phyloP scores from a whole-genome alignment of 305 asterid species.

The Petunia hybrid region DNA sequence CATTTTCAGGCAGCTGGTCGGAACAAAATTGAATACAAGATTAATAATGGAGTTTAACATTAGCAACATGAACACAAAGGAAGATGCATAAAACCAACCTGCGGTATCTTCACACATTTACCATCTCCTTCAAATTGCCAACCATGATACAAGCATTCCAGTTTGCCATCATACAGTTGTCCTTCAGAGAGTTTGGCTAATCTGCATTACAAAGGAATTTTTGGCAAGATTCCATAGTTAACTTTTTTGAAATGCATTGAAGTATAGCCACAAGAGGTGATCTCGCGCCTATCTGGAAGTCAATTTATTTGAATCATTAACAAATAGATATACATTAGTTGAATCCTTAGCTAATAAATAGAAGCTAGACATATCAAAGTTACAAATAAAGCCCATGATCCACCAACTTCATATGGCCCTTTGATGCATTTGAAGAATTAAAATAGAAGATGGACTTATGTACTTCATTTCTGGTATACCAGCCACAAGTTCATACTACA shows the following conservation, averaged over 20 bases:
- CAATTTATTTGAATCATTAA: background rate
- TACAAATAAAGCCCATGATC: background rate
- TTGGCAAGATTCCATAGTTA: background rate
- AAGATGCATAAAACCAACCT: conserved; percentile 54
- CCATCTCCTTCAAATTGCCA: conserved; percentile 94
- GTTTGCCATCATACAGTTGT: conserved; percentile 71
- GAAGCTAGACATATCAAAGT: background rate
- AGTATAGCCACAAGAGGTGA: background rate
- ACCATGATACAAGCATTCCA: conserved; percentile 94
- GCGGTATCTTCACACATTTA: conserved; percentile 90
- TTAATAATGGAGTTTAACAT: conserved; percentile 2
- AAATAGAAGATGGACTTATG: background rate
- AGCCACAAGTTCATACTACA: background rate
- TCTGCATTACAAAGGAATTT: conserved; percentile 46
- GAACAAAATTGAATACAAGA: background rate
- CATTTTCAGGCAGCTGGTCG: conserved; percentile 72
- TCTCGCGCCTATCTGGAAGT: background rate
- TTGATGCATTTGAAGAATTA: background rate
- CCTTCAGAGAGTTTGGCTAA: conserved; percentile 96
- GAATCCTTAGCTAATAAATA: background rate
- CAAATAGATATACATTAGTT: background rate
- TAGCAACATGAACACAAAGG: background rate
- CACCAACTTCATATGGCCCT: background rate
- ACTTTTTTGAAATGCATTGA: background rate
- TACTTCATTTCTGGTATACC: background rate